A percentile compares a stretch with the other conserved stretches of the same genome.
Conservation (phyloP, 305 asterid genomes). For the Salvia sclarea region DNA sequence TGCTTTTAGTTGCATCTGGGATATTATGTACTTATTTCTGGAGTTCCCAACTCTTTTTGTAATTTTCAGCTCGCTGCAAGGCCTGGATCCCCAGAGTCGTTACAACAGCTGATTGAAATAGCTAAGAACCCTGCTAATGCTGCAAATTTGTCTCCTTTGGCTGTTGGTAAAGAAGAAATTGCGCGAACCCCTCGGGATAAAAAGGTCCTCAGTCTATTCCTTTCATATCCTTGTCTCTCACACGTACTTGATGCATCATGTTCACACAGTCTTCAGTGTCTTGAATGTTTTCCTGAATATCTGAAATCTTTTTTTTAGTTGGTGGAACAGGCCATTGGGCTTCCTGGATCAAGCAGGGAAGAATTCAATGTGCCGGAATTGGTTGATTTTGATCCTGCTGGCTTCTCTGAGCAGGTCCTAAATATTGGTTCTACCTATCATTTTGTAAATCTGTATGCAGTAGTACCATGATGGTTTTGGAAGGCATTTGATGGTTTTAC, state of each 20-base stretch:
- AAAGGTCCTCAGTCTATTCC: slow-evolving; percentile 51
- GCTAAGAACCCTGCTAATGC: slow-evolving; percentile 80
- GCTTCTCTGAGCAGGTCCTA: slow-evolving; percentile 73
- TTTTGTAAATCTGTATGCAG: slow-evolving; percentile 7
- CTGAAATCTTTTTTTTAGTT: slow-evolving; percentile 22
- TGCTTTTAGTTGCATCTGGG: slow-evolving; percentile 23
- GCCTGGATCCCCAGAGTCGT: slow-evolving; percentile 95
- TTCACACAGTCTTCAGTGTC: not conserved
- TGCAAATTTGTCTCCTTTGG: slow-evolving; percentile 49
- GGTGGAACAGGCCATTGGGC: slow-evolving; percentile 54
- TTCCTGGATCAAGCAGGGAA: slow-evolving; percentile 60
- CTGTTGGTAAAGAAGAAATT: slow-evolving; percentile 67
- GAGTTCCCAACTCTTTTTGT: slow-evolving; percentile 34
- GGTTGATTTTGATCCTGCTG: slow-evolving; percentile 75
- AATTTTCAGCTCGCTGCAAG: slow-evolving; percentile 82
- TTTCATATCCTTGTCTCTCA: not conserved
- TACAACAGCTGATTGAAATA: slow-evolving; percentile 88
- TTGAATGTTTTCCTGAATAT: slow-evolving; percentile 10
- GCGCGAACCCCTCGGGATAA: slow-evolving; percentile 61
- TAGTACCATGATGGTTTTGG: not conserved
- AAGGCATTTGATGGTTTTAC: not conserved
- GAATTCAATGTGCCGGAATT: slow-evolving; percentile 51
- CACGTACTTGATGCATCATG: not conserved
- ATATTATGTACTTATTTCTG: slow-evolving; percentile 7
- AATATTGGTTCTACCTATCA: not conserved